A percentile compares a stretch with the other conserved stretches of the same genome.
Conservation (phyloP, 257 asterid species). For the Striga asiatica region DNA sequence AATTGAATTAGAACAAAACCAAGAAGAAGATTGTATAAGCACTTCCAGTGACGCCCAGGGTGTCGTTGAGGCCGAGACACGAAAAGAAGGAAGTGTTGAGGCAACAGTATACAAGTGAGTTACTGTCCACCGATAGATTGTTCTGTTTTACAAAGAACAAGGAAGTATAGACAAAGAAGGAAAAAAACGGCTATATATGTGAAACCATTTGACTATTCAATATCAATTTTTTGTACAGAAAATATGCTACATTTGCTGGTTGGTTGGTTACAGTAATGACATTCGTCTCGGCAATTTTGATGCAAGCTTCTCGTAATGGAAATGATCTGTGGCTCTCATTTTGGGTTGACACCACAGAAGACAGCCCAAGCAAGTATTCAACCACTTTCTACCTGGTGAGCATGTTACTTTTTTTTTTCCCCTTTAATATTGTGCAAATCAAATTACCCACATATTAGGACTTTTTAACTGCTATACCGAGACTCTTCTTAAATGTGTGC, state of each 20-base stretch:
- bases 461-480: neutral
- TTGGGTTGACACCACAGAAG: slow-evolving; percentile 84
- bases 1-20: slow-evolving; percentile 27
- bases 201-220: slow-evolving; percentile 9
- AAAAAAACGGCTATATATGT: neutral
- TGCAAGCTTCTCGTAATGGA: slow-evolving; percentile 98
- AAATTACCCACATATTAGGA: neutral
- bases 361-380: slow-evolving; percentile 38
- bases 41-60: slow-evolving; percentile 37
- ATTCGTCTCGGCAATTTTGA: slow-evolving; percentile 68
- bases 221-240: slow-evolving; percentile 35
- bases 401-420: neutral
- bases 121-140: slow-evolving; percentile 12
- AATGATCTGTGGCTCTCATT: slow-evolving; percentile 90
- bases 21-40: slow-evolving; percentile 31
- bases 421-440: neutral
- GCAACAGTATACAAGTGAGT: slow-evolving; percentile 70
- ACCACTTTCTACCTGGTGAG: slow-evolving; percentile 75
- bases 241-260: slow-evolving; percentile 83
- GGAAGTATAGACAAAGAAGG: neutral
- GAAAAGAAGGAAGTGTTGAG: slow-evolving; percentile 93
- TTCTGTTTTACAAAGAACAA: too few relatives aligned
- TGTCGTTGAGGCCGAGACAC: slow-evolving; percentile 45
- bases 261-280: slow-evolving; percentile 53
- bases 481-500: too few relatives aligned